These are phyloP conservation scores for Neobulgaria alba DNA, from an alignment of 2,329 filamentous ascomycete genomes.

Conservation along the genomic window DNA sequence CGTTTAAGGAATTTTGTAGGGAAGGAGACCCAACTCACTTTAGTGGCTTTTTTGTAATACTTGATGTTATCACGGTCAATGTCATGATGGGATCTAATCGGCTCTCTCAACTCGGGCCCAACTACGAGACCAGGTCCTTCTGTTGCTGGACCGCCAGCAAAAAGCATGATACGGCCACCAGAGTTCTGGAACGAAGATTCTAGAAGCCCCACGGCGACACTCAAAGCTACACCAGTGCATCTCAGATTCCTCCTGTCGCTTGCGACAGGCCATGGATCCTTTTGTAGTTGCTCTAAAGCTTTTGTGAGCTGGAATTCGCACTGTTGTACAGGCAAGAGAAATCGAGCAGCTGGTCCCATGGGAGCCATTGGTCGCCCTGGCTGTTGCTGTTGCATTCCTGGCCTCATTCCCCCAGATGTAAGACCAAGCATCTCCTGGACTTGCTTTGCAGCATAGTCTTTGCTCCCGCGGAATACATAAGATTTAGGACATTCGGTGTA, in stretches of 20 bases:
- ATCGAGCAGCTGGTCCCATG: slow-evolving; percentile 76
- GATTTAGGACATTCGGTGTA: slow-evolving; percentile 98
- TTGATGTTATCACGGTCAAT: slow-evolving; percentile 99
- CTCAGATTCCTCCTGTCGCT: slow-evolving; percentile 85
- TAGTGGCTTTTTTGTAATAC: slow-evolving; percentile 98
- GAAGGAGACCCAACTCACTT: slow-evolving; percentile 45
- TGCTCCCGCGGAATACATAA: slow-evolving; percentile 95
- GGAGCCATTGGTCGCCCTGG: slow-evolving; percentile 66
- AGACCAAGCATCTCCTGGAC: slow-evolving; percentile 99
- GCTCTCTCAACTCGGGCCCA: slow-evolving; percentile 87
- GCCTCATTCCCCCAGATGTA: slow-evolving; percentile 61
- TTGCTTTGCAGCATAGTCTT: slow-evolving; percentile 96
- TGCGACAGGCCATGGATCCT: slow-evolving; percentile 94
- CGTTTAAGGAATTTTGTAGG: neutral
- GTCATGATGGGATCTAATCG: slow-evolving; percentile 95
- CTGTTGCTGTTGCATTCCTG: slow-evolving; percentile 58
- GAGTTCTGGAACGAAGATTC: slow-evolving; percentile 95
- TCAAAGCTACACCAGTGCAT: slow-evolving; percentile 93
- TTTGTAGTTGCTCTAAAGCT: slow-evolving; percentile 88
- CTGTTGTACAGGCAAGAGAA: slow-evolving; percentile 88
- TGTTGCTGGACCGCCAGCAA: slow-evolving; percentile 87
- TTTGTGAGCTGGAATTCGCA: slow-evolving; percentile 97
- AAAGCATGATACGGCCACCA: slow-evolving; percentile 93
- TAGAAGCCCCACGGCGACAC: slow-evolving; percentile 83
- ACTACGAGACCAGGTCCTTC: slow-evolving; percentile 97